Evolutionary conservation across 73 alveolate species (phyloP), one percentile per base, ranked within the genome.

Genomic region (Durusdinium trenchii): DNA sequence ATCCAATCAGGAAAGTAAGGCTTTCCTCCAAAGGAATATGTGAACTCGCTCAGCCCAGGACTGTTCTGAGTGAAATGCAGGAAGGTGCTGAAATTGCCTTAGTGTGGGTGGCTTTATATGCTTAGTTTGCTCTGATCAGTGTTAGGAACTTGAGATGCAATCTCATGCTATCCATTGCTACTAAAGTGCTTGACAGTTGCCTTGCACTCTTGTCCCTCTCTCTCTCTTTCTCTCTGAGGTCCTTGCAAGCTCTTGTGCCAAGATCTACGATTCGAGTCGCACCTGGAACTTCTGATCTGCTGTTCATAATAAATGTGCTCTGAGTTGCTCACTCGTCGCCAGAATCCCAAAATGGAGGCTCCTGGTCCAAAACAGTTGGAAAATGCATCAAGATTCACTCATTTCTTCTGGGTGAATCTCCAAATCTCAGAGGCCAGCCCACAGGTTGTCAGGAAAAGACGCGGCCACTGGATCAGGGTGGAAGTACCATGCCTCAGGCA

Each of bases 271-370:
- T 87, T 47, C 47, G 95, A 87, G 64, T 87, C 95, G 45, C 95
- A 87, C 95, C 94, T 85, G 28, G 6, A 51, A 48, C 32, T 26
- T 62, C 6, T 7, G 76, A 5, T 40, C 18, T 26, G 32, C 38
- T 7, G 76, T 62, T 23, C 18, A 5, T 4, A 14, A 4, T 26
- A 35, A 81, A 32, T 0, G 4, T 32, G 43, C 46, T 30, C 91
- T 52, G 69, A 81, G 64, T 40, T 9, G 30, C 48, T 23, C 50
- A 48, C 98, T 91, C 98, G 3, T 35, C 3, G 61, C 98, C 98
- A 36, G 98, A 91, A 54, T 91, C 98, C 98, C 98, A 91, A 78
- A 91, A 91, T 7, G 98, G 98, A 47, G 98, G 98, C 89, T 69
- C 90, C 96, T 89, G 47, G 23, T 42, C 32, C 54, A 20, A n/a